Base-by-base conservation (phyloP, 1,284 basidiomycete genomes). In the Pseudozyma sp. region DNA sequence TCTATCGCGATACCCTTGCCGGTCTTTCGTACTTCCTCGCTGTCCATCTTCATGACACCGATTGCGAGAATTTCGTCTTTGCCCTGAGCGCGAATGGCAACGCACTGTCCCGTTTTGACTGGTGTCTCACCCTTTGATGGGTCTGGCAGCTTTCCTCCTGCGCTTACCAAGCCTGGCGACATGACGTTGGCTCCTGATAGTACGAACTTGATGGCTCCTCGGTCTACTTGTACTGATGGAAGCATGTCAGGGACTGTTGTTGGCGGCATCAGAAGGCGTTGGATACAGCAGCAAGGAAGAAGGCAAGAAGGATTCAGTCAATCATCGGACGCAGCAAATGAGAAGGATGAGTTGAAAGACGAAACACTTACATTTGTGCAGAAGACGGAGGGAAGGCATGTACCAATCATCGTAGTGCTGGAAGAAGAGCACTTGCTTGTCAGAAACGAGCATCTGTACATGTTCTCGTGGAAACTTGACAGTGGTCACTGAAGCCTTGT, bases 161-260 rank as follows among this genome's bases (percentile, higher is more conserved):
- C 88, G 34, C 95, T 97, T 21, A 95, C 95, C 60, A 99, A 87
- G 11, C 97, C 97, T 4, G 96, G 97, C 78, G 86, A 85, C 86
- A 87, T 87, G 76, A 87, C 83, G 69, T 86, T 87, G 14, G 86
- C 86, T n/a, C 88, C 86, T 9, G 91, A 92, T 48, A 99, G 90
- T 25, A 99, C 89, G 86, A 97, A 99, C 54, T 95, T 93, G 87
- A 99, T 99, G 47, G 97, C 97, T 57, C 97, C 97, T 56, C 95
- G 91, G 88, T 99, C 97, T 54, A 99, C 89, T 77, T 91, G 90
- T 45, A 97, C 93, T 78, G 89, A 90, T 8, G 96, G 94, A 44
- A 99, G 89, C 73, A 99, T 88, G 77, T 97, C 80, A 67, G 76
- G 47, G 35, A 52, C 48, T 53, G 39, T 11, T 13, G 1, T 7